Evolutionary conservation across 2,329 filamentous ascomycete species (phyloP).

Genomic region (Fusarium irregulare): DNA sequence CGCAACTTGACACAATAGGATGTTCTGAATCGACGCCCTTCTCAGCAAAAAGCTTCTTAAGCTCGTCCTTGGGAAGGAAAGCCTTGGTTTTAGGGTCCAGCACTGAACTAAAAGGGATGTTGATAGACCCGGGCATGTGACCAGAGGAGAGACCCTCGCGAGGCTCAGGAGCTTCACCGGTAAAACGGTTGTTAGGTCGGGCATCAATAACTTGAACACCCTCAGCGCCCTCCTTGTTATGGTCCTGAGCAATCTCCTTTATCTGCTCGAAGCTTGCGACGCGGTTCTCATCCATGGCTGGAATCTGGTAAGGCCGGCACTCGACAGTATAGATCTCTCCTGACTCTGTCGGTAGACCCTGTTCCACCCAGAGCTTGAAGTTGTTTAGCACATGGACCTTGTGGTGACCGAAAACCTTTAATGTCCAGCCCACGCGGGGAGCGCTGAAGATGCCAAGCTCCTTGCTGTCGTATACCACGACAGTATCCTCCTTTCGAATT

Average conservation of each 20-base stretch:
- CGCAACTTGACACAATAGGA: constrained; percentile 88
- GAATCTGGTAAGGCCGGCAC: constrained; percentile 73
- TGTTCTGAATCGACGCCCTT: constrained; percentile 82
- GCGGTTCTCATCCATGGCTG: constrained; percentile 68
- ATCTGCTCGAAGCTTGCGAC: constrained; percentile 87
- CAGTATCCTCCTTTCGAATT: constrained; percentile 85
- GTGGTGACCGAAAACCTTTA: constrained; percentile 88
- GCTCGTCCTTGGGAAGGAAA: constrained; percentile 76
- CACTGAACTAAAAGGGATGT: constrained; percentile 81
- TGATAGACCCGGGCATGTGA: constrained; percentile 90
- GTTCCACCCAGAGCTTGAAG: constrained; percentile 91
- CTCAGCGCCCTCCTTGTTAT: constrained; percentile 84
- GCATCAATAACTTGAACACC: constrained; percentile 92
- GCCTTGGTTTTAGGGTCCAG: constrained; percentile 87
- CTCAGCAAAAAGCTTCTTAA: constrained; percentile 80
- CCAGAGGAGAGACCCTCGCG: constrained; percentile 87
- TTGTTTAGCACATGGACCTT: constrained; percentile 94
- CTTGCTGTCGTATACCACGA: constrained; percentile 94
- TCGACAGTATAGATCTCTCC: constrained; percentile 77
- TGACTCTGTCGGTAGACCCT: constrained; percentile 84
- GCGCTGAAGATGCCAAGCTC: constrained; percentile 95
- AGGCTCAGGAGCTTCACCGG: constrained; percentile 86
- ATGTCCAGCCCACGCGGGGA: constrained; percentile 92
- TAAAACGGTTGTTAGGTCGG: constrained; percentile 81
- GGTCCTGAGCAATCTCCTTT: constrained; percentile 77